Percentiles rank a stretch among this genome's conserved stretches.
Conservation (phyloP, 2,329 filamentous ascomycete species). For the Venturia effusa region DNA sequence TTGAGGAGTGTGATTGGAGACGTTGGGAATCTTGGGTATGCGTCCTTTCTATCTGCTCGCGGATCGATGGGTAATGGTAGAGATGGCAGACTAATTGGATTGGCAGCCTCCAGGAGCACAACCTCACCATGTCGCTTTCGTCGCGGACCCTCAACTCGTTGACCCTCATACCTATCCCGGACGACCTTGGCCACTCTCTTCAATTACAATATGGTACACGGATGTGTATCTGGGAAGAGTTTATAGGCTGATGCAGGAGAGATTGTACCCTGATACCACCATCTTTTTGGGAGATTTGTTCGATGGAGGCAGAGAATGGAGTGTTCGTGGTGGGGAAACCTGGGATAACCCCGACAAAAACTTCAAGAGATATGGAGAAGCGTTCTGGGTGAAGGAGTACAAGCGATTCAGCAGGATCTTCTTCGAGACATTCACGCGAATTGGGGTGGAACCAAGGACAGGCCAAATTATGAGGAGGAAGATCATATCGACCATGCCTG, state of each 20-base stretch:
- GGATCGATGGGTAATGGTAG: neutral
- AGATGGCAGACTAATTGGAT: neutral
- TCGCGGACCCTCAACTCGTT: conserved; percentile 85
- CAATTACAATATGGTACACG: conserved; percentile 59
- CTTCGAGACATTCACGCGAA: conserved; percentile 55
- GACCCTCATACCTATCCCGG: conserved; percentile 93
- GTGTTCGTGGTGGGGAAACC: conserved; percentile 46
- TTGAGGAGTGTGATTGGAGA: conserved; percentile 68
- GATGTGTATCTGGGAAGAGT: conserved; percentile 83
- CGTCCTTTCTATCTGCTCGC: conserved; percentile 4
- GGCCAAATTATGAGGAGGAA: conserved; percentile 57
- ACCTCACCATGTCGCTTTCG: conserved; percentile 73
- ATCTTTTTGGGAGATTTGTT: conserved; percentile 93
- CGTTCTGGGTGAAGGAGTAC: conserved; percentile 83
- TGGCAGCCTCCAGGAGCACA: conserved; percentile 60
- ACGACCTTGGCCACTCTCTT: conserved; percentile 61
- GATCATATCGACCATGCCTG: conserved; percentile 74
- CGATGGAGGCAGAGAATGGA: conserved; percentile 93
- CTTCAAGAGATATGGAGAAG: conserved; percentile 65
- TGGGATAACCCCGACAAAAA: conserved; percentile 48
- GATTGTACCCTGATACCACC: conserved; percentile 73
- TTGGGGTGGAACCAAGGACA: conserved; percentile 41
- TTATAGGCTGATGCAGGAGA: conserved; percentile 65
- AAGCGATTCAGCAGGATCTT: conserved; percentile 79
- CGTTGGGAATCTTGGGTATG: conserved; percentile 88